Percentiles rank a stretch among this genome's conserved stretches.
phyloP scores from a whole-genome alignment of 2,329 filamentous ascomycete species.

The Lasiodiplodia theobromae region DNA sequence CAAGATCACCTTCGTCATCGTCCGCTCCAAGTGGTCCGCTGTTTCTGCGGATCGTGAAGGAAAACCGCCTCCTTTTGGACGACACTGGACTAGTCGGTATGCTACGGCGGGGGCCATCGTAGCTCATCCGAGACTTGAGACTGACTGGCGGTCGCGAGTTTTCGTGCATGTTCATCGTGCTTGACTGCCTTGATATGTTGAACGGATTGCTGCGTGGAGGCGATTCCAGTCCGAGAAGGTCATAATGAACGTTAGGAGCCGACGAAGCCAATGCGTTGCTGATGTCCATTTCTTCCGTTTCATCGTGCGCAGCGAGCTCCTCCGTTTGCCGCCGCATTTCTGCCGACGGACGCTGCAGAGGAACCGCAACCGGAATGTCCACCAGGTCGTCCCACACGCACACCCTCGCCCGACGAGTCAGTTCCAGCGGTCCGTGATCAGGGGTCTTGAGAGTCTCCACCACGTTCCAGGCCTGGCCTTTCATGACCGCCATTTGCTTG shows the following conservation, averaged over 20 bases:
- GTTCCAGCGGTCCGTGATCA: conserved; percentile 91
- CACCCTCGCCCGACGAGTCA: conserved; percentile 87
- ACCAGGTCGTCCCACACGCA: conserved; percentile 99
- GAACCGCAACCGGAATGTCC: conserved; percentile 92
- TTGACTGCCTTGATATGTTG: conserved; percentile 56
- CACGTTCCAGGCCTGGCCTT: conserved; percentile 98
- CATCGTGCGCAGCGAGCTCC: conserved; percentile 38
- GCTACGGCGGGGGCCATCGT: conserved; percentile 46
- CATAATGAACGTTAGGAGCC: conserved; percentile 53
- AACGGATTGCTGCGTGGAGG: conserved; percentile 56
- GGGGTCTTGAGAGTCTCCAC: conserved; percentile 93
- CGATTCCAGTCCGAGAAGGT: conserved; percentile 71
- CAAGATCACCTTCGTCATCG: conserved; percentile 88
- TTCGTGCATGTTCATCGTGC: conserved; percentile 48
- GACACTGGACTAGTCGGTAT: conserved; percentile 38
- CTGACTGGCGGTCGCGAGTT: conserved; percentile 37
- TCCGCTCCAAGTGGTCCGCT: conserved; percentile 59
- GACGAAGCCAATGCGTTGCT: conserved; percentile 68
- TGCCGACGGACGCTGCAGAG: conserved; percentile 82
- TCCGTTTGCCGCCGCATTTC: conserved; percentile 74
- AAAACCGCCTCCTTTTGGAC: conserved; percentile 51
- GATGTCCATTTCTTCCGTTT: conserved; percentile 94
- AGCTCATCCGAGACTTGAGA: conserved; percentile 49
- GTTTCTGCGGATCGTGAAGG: conserved; percentile 46
- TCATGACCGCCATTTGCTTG: conserved; percentile 98